Base-by-base conservation (phyloP, 352 stramenopile genomes). In the Pythium sukuiense region DNA sequence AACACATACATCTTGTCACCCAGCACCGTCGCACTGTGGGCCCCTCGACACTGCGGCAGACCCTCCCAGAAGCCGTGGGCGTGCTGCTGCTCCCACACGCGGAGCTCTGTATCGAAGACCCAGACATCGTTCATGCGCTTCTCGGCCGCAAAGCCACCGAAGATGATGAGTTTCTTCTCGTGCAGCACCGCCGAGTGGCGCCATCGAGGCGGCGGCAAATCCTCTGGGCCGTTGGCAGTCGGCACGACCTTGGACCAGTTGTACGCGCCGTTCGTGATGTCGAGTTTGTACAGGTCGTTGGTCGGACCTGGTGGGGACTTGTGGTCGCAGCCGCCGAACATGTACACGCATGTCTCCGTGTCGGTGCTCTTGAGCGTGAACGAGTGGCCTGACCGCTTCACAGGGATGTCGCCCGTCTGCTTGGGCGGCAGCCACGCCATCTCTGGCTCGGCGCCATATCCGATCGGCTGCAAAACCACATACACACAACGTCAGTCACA, bases 61-160 rank as follows among this genome's bases (percentile, higher is more conserved):
- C 90, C 90, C 57, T 96, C 88, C 91, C 92, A 97, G 61, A 97
- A 93, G 3, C 84, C 78, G 20, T 92, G 82, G 13, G 84, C 73
- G 60, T 95, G 87, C 52, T 94, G 95, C 65, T 98, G 91, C 57
- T 92, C 94, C 96, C 97, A 99, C 33, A 95, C 76, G 33, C 97
- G 90, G 39, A 87, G 88, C 59, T 95, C 85, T 12, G 94, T 97
- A 77, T 99, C 93, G 61, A 99, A 98, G 14, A 98, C 72, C 96
- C 97, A 99, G 12, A 98, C 58, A 63, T 99, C 97, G 70, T 99
- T 98, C 71, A 99, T 97, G 52, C 95, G 89, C 61, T 92, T 96
- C 72, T 94, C 80, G 18, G 88, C 91, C 6, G 87, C 85, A 61
- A 99, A 99, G 4, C 96, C 97, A 8, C 97, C 97, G 63, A 99